phyloP scores from a whole-genome alignment of 2,329 filamentous ascomycete species.

The Fusarium nodosum region DNA sequence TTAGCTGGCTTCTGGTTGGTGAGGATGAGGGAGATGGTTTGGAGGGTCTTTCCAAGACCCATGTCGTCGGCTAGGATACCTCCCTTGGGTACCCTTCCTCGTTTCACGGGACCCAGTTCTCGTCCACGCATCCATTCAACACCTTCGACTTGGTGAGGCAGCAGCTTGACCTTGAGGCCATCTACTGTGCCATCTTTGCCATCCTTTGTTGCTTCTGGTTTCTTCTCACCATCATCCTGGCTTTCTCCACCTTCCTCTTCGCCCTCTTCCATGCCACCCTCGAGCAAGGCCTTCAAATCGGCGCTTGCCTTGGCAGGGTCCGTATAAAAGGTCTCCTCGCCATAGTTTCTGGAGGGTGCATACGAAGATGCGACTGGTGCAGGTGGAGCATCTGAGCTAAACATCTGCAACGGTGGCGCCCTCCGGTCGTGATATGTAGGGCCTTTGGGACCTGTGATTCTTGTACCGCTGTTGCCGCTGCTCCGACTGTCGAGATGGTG shows the following conservation, averaged over 20 bases:
- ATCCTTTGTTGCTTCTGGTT: conserved; percentile 47
- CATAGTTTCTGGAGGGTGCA: conserved; percentile 41
- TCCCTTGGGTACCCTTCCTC: conserved; percentile 85
- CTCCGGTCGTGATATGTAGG: conserved; percentile 64
- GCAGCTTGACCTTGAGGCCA: conserved; percentile 86
- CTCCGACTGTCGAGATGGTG: conserved; percentile 63
- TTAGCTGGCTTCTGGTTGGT: conserved; percentile 79
- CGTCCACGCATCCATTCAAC: conserved; percentile 96
- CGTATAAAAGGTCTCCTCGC: conserved; percentile 72
- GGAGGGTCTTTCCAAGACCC: conserved; percentile 96
- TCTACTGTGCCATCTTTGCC: conserved; percentile 71
- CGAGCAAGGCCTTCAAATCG: conserved; percentile 84
- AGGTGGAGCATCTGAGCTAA: conserved; percentile 57
- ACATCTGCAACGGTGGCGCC: conserved; percentile 62
- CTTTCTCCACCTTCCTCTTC: conserved; percentile 61
- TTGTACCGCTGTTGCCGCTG: conserved; percentile 52
- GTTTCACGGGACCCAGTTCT: conserved; percentile 87
- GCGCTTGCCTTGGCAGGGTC: conserved; percentile 79
- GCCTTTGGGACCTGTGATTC: conserved; percentile 62
- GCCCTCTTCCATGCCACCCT: conserved; percentile 82
- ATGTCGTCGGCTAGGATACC: conserved; percentile 98
- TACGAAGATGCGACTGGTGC: conserved; percentile 25
- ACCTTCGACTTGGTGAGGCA: conserved; percentile 95
- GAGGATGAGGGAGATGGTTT: conserved; percentile 90
- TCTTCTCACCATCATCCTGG: conserved; percentile 43